These are phyloP conservation scores for Chalciporus sphaerocephalus DNA, from an alignment of 768 basidiomycete species.

Conservation along the genomic window DNA sequence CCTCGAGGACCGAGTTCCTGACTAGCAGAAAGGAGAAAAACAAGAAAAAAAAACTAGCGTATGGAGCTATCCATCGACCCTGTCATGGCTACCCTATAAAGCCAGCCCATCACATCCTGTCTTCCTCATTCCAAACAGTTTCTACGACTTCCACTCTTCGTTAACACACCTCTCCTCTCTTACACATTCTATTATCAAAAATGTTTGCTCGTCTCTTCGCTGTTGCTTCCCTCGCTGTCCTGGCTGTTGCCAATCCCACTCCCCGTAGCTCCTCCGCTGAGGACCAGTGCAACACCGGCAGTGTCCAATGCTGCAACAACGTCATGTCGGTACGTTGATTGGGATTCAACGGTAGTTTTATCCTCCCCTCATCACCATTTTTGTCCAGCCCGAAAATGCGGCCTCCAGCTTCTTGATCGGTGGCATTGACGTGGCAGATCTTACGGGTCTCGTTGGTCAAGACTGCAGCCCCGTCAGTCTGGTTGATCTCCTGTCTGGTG, in stretches of 20 bases:
- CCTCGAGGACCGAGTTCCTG: conserved; percentile 9
- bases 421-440: too few species aligned
- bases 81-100: conserved; percentile 6
- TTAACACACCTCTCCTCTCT: background rate
- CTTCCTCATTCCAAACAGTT: background rate
- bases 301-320: conserved; percentile 13
- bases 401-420: too few species aligned
- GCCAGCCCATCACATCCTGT: background rate
- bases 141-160: conserved; percentile 4
- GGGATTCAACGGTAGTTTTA: too few species aligned
- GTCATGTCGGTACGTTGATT: too few species aligned
- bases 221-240: too few species aligned
- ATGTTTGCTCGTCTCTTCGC: conserved; percentile 19
- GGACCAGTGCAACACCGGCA: conserved; percentile 13
- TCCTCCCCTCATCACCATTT: too few species aligned
- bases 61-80: background rate
- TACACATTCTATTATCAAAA: background rate
- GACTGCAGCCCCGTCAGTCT: too few species aligned
- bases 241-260: conserved; percentile 7
- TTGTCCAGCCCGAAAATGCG: too few species aligned
- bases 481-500: too few species aligned
- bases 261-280: background rate
- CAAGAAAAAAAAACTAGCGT: background rate
- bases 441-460: too few species aligned
- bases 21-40: conserved; percentile 2